These are phyloP conservation scores for Ichthyophthirius multifiliis DNA, from an alignment of 169 alveolate species.

Conservation along the genomic window DNA sequence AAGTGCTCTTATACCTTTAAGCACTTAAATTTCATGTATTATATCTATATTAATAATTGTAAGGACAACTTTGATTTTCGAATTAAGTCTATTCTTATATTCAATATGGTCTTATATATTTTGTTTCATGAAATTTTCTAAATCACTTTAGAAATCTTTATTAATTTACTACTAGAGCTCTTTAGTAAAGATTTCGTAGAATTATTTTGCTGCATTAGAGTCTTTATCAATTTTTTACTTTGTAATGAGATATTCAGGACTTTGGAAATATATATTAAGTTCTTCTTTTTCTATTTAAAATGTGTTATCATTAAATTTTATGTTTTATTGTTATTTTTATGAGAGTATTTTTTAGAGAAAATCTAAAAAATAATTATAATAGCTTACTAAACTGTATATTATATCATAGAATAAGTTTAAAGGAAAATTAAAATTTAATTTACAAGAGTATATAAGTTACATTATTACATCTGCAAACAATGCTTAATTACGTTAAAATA, in stretches of 20 bases:
- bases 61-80: neutral
- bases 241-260: neutral
- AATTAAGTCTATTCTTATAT: neutral
- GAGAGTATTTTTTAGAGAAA: neutral
- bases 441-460: neutral
- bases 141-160: neutral
- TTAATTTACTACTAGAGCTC: neutral
- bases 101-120: neutral
- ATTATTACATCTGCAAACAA: neutral
- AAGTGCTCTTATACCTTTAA: neutral
- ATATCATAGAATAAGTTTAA: neutral
- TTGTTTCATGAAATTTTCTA: neutral
- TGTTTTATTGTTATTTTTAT: neutral
- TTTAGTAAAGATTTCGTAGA: neutral
- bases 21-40: neutral
- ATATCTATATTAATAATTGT: neutral
- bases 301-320: no score
- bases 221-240: neutral
- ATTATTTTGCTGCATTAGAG: neutral
- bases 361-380: neutral
- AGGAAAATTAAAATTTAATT: neutral
- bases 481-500: constrained; percentile 4
- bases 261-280: neutral
- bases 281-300: neutral
- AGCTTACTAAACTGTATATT: neutral